Base-by-base conservation (phyloP, 2,329 filamentous ascomycete species). In the Aspergillus felis region DNA sequence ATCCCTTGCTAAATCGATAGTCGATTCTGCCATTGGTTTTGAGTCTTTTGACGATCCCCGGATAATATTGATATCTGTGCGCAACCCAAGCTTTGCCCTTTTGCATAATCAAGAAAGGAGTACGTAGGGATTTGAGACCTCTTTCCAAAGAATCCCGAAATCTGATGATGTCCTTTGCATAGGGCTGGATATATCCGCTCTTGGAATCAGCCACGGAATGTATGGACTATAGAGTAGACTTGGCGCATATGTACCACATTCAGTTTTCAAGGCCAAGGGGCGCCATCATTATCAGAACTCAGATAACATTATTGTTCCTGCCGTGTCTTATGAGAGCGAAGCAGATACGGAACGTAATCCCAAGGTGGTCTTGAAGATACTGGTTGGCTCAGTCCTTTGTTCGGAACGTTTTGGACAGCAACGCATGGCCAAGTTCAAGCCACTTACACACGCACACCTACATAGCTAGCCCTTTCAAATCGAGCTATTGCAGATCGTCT, bases 1-100 rank as follows among this genome's bases (percentile, higher is more conserved):
- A 47, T 47, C 44, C 22, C 22, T 47, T 47, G 44, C 27, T 38
- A 38, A 7, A 35, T 5, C 4, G 12, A 24, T 17, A 24, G 44
- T 17, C 12, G 4, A 47, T 24, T 47, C 44, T n/a, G 14, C 44
- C 44, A 14, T 47, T 24, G 20, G 10, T 7, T 24, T 27, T 25
- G 4, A 5, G 25, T 5, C 25, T 25, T 25, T 25, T 50, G 17
- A n/a, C 25, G 24, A 25, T 44, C 27, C 32, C 38, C 24, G 5
- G 28, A 50, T 24, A 54, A 59, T 51, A 56, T 50, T 59, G 56
- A 44, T 55, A 63, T 60, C 62, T 61, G 62, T 62, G 62, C 64
- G 61, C 60, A 55, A 58, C 41, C 51, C 50, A 25, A 51, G 50
- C 50, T 41, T 51, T 57, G 57, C 57, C 22, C 20, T 48, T 57